A percentile compares a stretch with the other conserved stretches of the same genome.
phyloP scores from a whole-genome alignment of 352 stramenopile species.

The Phytophthora quininea region DNA sequence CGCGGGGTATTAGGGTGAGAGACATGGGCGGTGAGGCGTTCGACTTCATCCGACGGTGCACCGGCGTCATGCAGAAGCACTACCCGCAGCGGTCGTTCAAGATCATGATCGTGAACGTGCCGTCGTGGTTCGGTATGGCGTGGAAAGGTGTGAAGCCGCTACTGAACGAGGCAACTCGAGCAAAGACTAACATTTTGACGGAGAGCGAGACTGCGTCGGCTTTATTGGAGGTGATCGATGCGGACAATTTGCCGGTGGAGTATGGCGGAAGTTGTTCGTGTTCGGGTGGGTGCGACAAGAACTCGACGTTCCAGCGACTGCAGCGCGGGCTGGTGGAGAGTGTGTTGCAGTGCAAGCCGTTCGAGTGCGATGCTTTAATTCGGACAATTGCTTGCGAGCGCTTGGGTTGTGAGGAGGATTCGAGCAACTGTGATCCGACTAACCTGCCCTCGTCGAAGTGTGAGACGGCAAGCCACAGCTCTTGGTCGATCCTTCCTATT shows the following conservation, averaged over 20 bases:
- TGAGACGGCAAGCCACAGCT: slow-evolving; percentile 21
- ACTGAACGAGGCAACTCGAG: slow-evolving; percentile 85
- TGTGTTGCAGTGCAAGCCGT: slow-evolving; percentile 54
- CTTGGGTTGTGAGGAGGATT: slow-evolving; percentile 13
- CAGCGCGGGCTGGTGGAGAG: slow-evolving; percentile 61
- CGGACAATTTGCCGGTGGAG: slow-evolving; percentile 67
- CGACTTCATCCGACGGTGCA: slow-evolving; percentile 85
- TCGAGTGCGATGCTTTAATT: slow-evolving; percentile 44
- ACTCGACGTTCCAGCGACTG: slow-evolving; percentile 70
- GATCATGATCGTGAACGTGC: slow-evolving; percentile 93
- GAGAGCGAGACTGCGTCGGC: slow-evolving; percentile 59
- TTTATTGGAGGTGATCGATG: slow-evolving; percentile 67
- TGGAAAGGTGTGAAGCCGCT: slow-evolving; percentile 92
- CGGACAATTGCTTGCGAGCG: slow-evolving; percentile 27
- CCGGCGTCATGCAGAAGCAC: slow-evolving; percentile 85
- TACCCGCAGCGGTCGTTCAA: slow-evolving; percentile 91
- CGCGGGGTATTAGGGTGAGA: slow-evolving; percentile 72
- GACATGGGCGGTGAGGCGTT: slow-evolving; percentile 79
- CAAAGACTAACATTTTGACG: slow-evolving; percentile 88
- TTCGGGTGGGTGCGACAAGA: slow-evolving; percentile 62
- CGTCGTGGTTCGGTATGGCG: slow-evolving; percentile 90
- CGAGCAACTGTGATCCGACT: background rate
- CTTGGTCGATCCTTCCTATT: slow-evolving; percentile 31
- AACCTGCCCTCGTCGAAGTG: slow-evolving; percentile 14
- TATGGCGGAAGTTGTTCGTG: slow-evolving; percentile 77